Percentiles rank a stretch among this genome's conserved stretches.
Evolutionary conservation across 495 filamentous ascomycete genomes (phyloP).

Genomic region (Umbilicaria muhlenbergii): DNA sequence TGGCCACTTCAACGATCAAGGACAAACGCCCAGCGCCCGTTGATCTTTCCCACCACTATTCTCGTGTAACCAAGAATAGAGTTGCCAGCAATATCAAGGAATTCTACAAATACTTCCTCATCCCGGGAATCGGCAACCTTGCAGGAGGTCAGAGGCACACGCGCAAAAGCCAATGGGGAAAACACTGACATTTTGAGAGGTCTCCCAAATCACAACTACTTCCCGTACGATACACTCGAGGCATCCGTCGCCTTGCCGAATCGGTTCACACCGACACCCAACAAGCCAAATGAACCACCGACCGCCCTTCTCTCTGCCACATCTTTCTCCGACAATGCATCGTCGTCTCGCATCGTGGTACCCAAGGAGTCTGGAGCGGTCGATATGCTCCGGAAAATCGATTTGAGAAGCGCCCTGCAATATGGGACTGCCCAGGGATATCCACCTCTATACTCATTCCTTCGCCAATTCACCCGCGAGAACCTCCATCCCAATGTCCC

Average conservation of each 20-base stretch:
- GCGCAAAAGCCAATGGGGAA: no score
- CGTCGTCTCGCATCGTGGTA: conserved; percentile 41
- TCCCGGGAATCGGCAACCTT: conserved; percentile 72
- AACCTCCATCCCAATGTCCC: conserved; percentile 69
- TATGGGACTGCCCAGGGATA: conserved; percentile 72
- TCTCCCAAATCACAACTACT: conserved; percentile 63
- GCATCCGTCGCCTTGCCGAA: conserved; percentile 57
- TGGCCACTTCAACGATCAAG: conserved; percentile 1
- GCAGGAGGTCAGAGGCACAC: conserved; percentile 52
- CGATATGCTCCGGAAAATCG: conserved; percentile 50
- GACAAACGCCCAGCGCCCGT: conserved; percentile 31
- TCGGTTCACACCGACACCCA: conserved; percentile 53
- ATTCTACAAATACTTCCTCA: conserved; percentile 72
- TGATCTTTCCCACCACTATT: conserved; percentile 70
- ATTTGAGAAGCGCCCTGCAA: conserved; percentile 68
- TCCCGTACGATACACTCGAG: conserved; percentile 83
- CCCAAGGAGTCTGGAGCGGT: conserved; percentile 44
- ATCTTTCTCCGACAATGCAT: conserved; percentile 13
- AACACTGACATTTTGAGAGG: conserved; percentile 25
- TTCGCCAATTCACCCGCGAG: conserved; percentile 61
- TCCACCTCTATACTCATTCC: conserved; percentile 53
- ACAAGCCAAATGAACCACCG: conserved; percentile 32
- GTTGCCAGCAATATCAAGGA: conserved; percentile 49
- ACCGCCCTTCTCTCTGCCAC: conserved; percentile 10
- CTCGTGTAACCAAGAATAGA: conserved; percentile 47